phyloP scores from a whole-genome alignment of 1,284 basidiomycete genomes.

The Fomitiporia mediterranea region DNA sequence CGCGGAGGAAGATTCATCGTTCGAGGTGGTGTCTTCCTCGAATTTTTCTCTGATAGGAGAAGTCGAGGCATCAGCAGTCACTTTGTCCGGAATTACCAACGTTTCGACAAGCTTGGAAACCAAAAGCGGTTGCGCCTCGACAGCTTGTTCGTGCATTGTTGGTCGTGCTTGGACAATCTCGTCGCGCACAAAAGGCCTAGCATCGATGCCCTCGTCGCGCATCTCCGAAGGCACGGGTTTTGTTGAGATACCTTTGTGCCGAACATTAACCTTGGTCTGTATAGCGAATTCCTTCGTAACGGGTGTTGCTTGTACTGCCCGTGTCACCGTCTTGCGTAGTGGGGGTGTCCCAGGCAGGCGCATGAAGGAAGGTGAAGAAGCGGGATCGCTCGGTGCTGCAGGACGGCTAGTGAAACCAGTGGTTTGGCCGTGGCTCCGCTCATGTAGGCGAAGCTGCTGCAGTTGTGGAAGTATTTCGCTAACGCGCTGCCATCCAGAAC shows the following conservation, averaged over 20 bases:
- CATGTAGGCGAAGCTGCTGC: slow-evolving; percentile 57
- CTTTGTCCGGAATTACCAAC: slow-evolving; percentile 3
- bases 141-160: slow-evolving; percentile 19
- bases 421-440: slow-evolving; percentile 32
- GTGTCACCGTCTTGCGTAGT: slow-evolving; percentile 47
- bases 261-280: slow-evolving; percentile 35
- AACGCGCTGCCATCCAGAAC: slow-evolving; percentile 55
- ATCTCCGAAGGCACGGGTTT: slow-evolving; percentile 29
- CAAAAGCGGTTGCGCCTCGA: slow-evolving; percentile 11
- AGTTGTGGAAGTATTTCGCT: slow-evolving; percentile 63
- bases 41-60: slow-evolving; percentile 11
- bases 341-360: slow-evolving; percentile 39
- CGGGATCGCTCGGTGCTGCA: slow-evolving; percentile 17
- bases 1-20: neutral
- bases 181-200: slow-evolving; percentile 32
- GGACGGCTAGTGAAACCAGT: slow-evolving; percentile 28
- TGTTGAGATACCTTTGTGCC: slow-evolving; percentile 20
- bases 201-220: slow-evolving; percentile 30
- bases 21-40: neutral
- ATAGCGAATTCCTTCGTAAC: slow-evolving; percentile 45
- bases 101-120: slow-evolving; percentile 16
- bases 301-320: slow-evolving; percentile 41
- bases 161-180: slow-evolving; percentile 38
- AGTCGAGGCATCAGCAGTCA: slow-evolving; percentile 7
- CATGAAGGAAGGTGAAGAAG: slow-evolving; percentile 39